Conservation (phyloP, 306 rosid genomes). For the Trifolium repens region DNA sequence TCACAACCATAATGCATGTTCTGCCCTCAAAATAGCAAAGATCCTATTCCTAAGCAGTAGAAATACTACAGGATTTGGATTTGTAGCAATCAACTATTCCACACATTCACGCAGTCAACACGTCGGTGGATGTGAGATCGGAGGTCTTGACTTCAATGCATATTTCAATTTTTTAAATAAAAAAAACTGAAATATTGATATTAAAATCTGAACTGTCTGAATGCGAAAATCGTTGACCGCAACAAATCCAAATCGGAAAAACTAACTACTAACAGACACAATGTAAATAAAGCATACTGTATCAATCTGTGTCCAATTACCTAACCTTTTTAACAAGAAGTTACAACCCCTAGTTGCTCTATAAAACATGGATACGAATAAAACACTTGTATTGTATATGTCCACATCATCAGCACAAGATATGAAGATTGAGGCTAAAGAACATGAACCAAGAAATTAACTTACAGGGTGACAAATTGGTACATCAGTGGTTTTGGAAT, state of each 20-base stretch:
- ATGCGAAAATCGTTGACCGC: no score
- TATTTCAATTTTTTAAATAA: no score
- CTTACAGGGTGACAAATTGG: not conserved
- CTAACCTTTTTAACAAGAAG: not conserved
- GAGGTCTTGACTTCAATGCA: no score
- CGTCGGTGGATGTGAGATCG: no score
- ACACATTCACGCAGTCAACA: no score
- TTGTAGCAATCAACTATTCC: no score
- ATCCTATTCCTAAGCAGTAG: not conserved
- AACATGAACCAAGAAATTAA: constrained; percentile 9
- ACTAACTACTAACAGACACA: not conserved
- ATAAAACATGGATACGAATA: constrained; percentile 2
- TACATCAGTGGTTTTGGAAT: not conserved
- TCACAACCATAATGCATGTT: not conserved
- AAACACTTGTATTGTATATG: constrained; percentile 4
- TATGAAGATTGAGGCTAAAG: constrained; percentile 13
- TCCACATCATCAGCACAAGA: constrained; percentile 13
- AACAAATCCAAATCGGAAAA: no score
- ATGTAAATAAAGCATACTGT: not conserved
- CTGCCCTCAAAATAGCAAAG: not conserved
- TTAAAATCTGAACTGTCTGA: no score
- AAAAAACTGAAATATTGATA: no score
- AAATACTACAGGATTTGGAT: not conserved
- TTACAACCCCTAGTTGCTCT: not conserved
- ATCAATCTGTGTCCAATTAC: not conserved